Base-by-base conservation (phyloP, 2,329 filamentous ascomycete genomes). In the Hymenoscyphus repandus region DNA sequence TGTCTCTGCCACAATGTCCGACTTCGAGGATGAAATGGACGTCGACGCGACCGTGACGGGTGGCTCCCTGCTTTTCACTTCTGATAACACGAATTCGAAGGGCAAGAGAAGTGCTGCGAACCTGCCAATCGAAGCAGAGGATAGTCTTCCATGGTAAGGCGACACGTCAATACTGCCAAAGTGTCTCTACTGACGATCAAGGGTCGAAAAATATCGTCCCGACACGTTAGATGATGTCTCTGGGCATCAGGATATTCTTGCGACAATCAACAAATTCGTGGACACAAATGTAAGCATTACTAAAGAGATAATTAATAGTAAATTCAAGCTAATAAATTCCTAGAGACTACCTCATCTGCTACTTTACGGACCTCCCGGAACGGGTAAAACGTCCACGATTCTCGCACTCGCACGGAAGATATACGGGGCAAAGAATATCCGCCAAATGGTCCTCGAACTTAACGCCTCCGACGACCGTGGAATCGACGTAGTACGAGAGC, bases 391-490 rank as follows among this genome's bases (percentile, higher is more conserved):
- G 0, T 97, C 92, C 5, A 99, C 93, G 1, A 88, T 97, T 56
- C 82, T 99, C 37, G 93, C 93, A 0, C 84, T 99, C 38, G 91
- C 93, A 32, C 82, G 93, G 47, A 83, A 88, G 53, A 97, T 99
- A 70, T 99, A 99, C 66, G 93, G 93, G 47, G 72, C 76, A 52
- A 86, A 88, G 58, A 96, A 97, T 69, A 86, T 96, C 84, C 85
- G 92, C 15, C 93, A 99, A 70, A 97, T 99, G 90, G 93, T 99
- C 15, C 80, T 99, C 32, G 93, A 99, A 71, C 81, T 99, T 58
- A 99, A 99, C 68, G 93, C 93, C 37, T 96, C 90, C 44, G 93
- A 99, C 67, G 93, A 99, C 69, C 81, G 93, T 70, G 93, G 93
- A 65, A 99, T 99, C 68, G 93, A 99, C 59, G 93, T 99, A 2